phyloP scores from a whole-genome alignment of 768 basidiomycete species.

The Hericium coralloides region DNA sequence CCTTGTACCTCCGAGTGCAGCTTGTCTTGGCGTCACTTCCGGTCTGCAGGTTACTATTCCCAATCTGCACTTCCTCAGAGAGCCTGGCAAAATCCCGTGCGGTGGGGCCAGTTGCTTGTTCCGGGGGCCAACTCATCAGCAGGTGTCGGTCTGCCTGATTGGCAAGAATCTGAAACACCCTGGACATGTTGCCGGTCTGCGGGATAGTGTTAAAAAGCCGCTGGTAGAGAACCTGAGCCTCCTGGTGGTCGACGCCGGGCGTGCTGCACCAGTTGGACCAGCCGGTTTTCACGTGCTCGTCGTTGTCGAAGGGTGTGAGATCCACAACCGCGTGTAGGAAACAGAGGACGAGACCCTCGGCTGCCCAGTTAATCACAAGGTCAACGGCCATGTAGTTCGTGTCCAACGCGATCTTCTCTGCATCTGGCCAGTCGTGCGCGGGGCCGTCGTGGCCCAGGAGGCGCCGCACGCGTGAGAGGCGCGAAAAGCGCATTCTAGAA shows the following conservation, averaged over 20 bases:
- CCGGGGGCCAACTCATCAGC: constrained; percentile 73
- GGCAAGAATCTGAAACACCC: constrained; percentile 74
- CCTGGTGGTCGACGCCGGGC: constrained; percentile 45
- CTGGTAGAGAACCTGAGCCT: constrained; percentile 50
- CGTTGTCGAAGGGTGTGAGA: constrained; percentile 61
- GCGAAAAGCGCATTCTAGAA: constrained; percentile 67
- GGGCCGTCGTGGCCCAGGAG: constrained; percentile 61
- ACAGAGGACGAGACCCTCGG: constrained; percentile 78
- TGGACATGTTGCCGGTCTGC: constrained; percentile 39
- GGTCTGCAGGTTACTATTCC: constrained; percentile 31
- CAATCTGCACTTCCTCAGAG: constrained; percentile 61
- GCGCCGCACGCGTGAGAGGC: constrained; percentile 65
- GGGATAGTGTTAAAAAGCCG: constrained; percentile 49
- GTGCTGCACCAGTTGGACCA: constrained; percentile 93
- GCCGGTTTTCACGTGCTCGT: constrained; percentile 59
- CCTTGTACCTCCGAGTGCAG: constrained; percentile 79
- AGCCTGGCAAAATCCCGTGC: constrained; percentile 42
- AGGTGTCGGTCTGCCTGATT: constrained; percentile 50
- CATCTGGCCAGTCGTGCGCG: constrained; percentile 46
- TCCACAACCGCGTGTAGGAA: constrained; percentile 82
- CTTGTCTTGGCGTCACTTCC: constrained; percentile 73
- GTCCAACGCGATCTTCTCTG: constrained; percentile 62
- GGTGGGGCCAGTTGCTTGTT: constrained; percentile 31
- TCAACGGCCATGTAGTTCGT: constrained; percentile 78
- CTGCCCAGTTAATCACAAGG: constrained; percentile 85